Evolutionary conservation across 176 grass and related monocot genomes (phyloP), one percentile per base, ranked within the genome.

Genomic region (Triticum turgidum): DNA sequence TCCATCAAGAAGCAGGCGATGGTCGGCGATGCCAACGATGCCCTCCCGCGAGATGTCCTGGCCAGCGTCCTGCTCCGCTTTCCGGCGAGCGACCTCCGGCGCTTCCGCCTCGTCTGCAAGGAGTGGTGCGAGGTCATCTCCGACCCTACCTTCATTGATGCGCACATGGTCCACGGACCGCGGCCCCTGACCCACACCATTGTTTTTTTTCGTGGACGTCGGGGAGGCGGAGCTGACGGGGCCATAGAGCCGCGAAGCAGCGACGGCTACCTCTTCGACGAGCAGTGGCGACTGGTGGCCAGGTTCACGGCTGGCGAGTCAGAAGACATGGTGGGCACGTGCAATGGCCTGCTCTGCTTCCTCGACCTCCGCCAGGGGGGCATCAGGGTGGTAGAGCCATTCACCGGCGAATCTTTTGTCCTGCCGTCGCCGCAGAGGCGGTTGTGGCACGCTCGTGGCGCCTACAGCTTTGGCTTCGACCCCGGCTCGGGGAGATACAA

Each of bases 401-500:
- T 41, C 30, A 78, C n/a, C 9, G 63, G 62, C 9, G 65, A 80
- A 37, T 72, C 76, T 1, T 0, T 72, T 9, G 5, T 37, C 34
- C 62, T 70, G 17, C 76, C 64, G 5, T 4, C 6, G 3, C 42
- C 33, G 42, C 10, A 3, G 3, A n/a, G 35, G 41, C 41, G 9
- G 41, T 2, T 9, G 41, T 42, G 41, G 41, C 41, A 42, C 41
- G 41, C 41, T 42, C 41, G 42, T 44, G 42, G 42, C 6, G 64
- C 64, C 6, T 79, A 79, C 64, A 77, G 61, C 83, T 15, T 67
- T 13, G 82, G 71, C 11, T 84, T 76, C 70, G 58, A 84, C 11
- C 8, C 44, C 4, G 11, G 7, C 0, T 3, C 73, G 2, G 11
- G 13, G 82, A 4, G 18, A 0, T 49, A 76, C 39, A 84, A 51